These are phyloP conservation scores for Trypanosoma cruzi DNA, from an alignment of 208 protist species.

Conservation along the genomic window DNA sequence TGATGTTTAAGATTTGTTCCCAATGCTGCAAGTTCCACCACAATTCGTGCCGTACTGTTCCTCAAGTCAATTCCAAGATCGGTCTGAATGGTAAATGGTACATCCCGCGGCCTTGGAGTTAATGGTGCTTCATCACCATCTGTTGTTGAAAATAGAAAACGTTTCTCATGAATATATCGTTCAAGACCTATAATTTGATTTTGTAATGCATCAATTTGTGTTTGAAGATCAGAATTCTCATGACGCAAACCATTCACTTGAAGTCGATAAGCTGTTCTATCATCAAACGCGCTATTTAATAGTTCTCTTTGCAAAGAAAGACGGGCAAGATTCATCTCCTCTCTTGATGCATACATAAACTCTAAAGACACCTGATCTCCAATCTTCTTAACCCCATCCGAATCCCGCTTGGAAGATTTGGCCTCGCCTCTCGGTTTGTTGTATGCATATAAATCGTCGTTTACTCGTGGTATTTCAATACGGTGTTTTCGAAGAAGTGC, in stretches of 20 bases:
- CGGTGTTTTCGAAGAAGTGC: constrained; percentile 45
- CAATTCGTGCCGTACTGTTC: constrained; percentile 55
- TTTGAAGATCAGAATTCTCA: constrained; percentile 49
- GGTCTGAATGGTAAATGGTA: constrained; percentile 69
- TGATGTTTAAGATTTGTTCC: constrained; percentile 83
- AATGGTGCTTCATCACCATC: constrained; percentile 21
- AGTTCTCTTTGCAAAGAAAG: constrained; percentile 69
- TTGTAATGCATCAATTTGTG: constrained; percentile 43
- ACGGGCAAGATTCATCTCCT: constrained; percentile 59
- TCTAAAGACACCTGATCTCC: constrained; percentile 36
- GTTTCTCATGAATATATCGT: constrained; percentile 74
- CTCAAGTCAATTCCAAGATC: constrained; percentile 78
- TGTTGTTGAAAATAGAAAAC: constrained; percentile 33
- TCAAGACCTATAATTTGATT: constrained; percentile 51
- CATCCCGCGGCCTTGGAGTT: constrained; percentile 69
- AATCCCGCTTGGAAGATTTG: not conserved
- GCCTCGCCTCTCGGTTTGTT: constrained; percentile 30
- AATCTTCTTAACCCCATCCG: constrained; percentile 20
- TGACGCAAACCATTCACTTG: constrained; percentile 54
- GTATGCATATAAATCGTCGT: constrained; percentile 44
- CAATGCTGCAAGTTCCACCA: constrained; percentile 61
- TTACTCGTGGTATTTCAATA: constrained; percentile 50
- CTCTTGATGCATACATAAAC: constrained; percentile 61
- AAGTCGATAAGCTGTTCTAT: constrained; percentile 64
- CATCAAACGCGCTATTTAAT: constrained; percentile 71